Evolutionary conservation across 352 stramenopile species (phyloP).

Genomic region (Phytophthora capsici): DNA sequence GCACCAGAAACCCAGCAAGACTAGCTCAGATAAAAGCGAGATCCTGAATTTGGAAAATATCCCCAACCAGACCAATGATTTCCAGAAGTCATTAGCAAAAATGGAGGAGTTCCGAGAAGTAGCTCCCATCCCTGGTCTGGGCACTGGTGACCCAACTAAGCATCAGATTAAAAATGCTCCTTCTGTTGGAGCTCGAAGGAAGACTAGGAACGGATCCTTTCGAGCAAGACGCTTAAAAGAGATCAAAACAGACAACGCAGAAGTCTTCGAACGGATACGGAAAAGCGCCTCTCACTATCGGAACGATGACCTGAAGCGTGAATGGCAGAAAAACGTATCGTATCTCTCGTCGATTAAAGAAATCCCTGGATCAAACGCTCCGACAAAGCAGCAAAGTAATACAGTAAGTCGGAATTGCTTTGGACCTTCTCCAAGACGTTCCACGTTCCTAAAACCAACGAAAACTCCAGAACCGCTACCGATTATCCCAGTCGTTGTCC

Average conservation of each 20-base stretch:
- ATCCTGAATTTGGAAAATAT: slow-evolving; percentile 5
- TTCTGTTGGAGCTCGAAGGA: slow-evolving; percentile 25
- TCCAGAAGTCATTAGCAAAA: slow-evolving; percentile 49
- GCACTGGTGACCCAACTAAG: slow-evolving; percentile 10
- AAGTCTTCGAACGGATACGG: slow-evolving; percentile 63
- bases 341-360: slow-evolving; percentile 78
- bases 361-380: slow-evolving; percentile 42
- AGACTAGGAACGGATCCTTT: slow-evolving; percentile 56
- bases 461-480: slow-evolving; percentile 27
- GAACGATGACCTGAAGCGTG: slow-evolving; percentile 57
- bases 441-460: slow-evolving; percentile 19
- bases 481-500: slow-evolving; percentile 36
- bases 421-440: slow-evolving; percentile 20
- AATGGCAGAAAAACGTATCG: slow-evolving; percentile 75
- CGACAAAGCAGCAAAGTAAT: slow-evolving; percentile 6
- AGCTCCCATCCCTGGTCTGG: slow-evolving; percentile 29
- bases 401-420: slow-evolving; percentile 23
- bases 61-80: slow-evolving; percentile 16
- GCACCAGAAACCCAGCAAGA: slow-evolving; percentile 6
- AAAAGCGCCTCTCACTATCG: slow-evolving; percentile 70
- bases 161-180: slow-evolving; percentile 21
- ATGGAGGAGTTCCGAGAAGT: slow-evolving; percentile 58
- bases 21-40: not conserved
- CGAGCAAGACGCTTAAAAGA: slow-evolving; percentile 61
- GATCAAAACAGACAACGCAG: slow-evolving; percentile 68